Evolutionary conservation across 129 eudicot species (phyloP), one percentile per base, ranked within the genome.

Genomic region (Artemisia argyi): DNA sequence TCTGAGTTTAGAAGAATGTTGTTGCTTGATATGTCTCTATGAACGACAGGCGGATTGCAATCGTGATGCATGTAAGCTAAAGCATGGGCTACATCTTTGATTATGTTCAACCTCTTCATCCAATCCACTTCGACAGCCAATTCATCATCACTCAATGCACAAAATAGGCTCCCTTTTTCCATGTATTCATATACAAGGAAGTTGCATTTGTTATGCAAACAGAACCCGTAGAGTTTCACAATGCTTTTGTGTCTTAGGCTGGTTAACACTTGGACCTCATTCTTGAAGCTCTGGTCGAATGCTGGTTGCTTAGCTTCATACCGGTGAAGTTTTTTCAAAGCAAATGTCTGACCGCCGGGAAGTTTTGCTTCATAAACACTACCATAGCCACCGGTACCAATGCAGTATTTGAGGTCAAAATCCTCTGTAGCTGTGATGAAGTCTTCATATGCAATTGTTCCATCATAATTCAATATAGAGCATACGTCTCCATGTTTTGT

Each of bases 331-430:
- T 28, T 28, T 28, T 28, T 28, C 32, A 28, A 28, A 3, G 32
- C 32, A 28, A 28, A 28, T 28, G 5, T 28, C 3, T 28, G 32
- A 28, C 32, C 32, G 32, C 5, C 3, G 0, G 32, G 5, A 0
- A 81, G 61, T 55, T 68, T 46, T 0, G 83, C 83, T 69, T 69
- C 61, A 18, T 82, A 82, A 28, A 73, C 73, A 26, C 63, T 78
- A n/a, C 80, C 83, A 67, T 79, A 82, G 10, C 79, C 77, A 17
- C 83, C 86, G 5, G 73, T 72, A 35, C 86, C 83, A n/a, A 82
- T 69, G 77, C 86, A 82, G 14, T 82, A 73, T 74, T 32, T 68
- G 67, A 69, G 68, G 55, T 82, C 76, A 22, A 82, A 82, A 16
- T 82, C 66, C 39, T 82, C 73, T 1, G 85, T 82, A 19, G 85